These are phyloP conservation scores for Apiotrichum mycotoxinovorans DNA, from an alignment of 1,284 basidiomycete species.

Conservation along the genomic window DNA sequence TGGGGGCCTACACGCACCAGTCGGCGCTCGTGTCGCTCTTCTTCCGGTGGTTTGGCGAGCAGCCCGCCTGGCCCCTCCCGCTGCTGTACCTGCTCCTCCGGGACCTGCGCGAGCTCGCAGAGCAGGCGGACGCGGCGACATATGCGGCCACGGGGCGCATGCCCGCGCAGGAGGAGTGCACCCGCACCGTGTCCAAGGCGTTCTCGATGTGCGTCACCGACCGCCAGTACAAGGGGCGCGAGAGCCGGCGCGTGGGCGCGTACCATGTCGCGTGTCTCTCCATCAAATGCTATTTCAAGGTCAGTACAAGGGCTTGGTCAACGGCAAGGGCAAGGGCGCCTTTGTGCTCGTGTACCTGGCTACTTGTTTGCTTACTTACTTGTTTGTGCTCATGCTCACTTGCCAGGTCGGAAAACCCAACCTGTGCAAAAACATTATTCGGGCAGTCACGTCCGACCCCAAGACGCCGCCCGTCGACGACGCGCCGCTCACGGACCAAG, in stretches of 20 bases:
- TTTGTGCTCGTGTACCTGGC: too few species aligned
- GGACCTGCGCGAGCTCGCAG: slow-evolving; percentile 75
- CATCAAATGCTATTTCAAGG: slow-evolving; percentile 92
- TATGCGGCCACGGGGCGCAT: slow-evolving; percentile 54
- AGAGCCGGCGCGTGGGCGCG: slow-evolving; percentile 87
- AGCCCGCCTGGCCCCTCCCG: slow-evolving; percentile 76
- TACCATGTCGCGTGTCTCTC: slow-evolving; percentile 91
- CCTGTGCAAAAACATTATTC: slow-evolving; percentile 83
- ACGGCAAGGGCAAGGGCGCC: too few species aligned
- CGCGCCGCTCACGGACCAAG: slow-evolving; percentile 83
- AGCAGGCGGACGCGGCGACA: slow-evolving; percentile 46
- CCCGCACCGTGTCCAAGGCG: slow-evolving; percentile 82
- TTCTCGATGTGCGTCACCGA: slow-evolving; percentile 89
- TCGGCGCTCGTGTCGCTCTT: slow-evolving; percentile 58
- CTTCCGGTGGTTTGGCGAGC: slow-evolving; percentile 68
- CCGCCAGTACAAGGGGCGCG: slow-evolving; percentile 64
- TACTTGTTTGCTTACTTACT: too few species aligned
- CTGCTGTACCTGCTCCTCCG: slow-evolving; percentile 71
- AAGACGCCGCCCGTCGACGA: slow-evolving; percentile 72
- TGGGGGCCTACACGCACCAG: slow-evolving; percentile 43
- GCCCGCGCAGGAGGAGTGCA: slow-evolving; percentile 84
- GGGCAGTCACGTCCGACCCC: slow-evolving; percentile 78
- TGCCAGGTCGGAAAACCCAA: slow-evolving; percentile 82
- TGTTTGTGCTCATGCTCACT: too few species aligned
- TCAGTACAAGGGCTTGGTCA: too few species aligned